These are phyloP conservation scores for Phytophthora constricta DNA, from an alignment of 352 stramenopile species.

Conservation along the genomic window DNA sequence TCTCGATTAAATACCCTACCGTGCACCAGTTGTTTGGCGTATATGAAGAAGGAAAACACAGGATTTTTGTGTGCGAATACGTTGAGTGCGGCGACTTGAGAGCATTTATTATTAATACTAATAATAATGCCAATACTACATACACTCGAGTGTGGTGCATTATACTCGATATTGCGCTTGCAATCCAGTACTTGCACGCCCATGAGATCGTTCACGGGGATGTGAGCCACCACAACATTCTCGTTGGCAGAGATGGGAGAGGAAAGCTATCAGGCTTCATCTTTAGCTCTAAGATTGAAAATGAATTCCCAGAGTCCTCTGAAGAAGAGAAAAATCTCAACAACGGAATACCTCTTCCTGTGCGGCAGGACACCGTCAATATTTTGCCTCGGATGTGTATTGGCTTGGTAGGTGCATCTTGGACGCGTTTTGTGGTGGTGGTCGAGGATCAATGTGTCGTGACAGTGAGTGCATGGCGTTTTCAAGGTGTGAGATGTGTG, in stretches of 20 bases:
- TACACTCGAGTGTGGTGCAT: neutral
- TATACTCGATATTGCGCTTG: slow-evolving; percentile 1
- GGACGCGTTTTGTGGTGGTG: neutral
- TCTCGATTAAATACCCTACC: slow-evolving; percentile 9
- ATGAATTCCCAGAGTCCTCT: no score
- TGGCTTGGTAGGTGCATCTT: slow-evolving; percentile 12
- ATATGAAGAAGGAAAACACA: neutral
- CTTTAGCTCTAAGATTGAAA: neutral
- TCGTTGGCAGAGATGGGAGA: neutral
- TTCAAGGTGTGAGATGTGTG: neutral
- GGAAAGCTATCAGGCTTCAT: slow-evolving; percentile 6
- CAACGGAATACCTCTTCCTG: neutral
- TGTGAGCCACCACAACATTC: slow-evolving; percentile 6
- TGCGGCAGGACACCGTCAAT: neutral
- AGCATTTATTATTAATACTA: neutral
- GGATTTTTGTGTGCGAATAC: slow-evolving; percentile 5
- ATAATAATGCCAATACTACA: neutral
- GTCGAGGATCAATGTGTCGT: neutral
- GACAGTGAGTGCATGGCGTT: neutral
- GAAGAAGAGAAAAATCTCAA: neutral
- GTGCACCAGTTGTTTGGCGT: slow-evolving; percentile 11
- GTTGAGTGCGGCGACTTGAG: slow-evolving; percentile 4
- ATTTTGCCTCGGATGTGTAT: neutral
- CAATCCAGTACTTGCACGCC: slow-evolving; percentile 14
- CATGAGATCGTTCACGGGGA: slow-evolving; percentile 2